Percentiles rank a stretch among this genome's conserved stretches.
Conservation (phyloP, 495 filamentous ascomycete genomes). For the Niebla homalea region DNA sequence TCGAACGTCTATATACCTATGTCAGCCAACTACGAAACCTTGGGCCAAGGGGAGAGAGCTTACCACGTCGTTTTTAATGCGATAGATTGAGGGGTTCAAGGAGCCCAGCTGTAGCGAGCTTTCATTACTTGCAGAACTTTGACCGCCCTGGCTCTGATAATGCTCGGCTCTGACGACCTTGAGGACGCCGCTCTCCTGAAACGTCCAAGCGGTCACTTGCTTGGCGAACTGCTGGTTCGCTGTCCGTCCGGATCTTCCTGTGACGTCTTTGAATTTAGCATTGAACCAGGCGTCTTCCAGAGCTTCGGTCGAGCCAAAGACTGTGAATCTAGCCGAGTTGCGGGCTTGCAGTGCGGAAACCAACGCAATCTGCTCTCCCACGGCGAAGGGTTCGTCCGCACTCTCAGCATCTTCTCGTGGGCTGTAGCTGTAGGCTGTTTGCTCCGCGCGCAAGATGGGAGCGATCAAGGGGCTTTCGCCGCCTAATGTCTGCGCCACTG, state of each 20-base stretch:
- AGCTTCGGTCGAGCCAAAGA: slow-evolving; percentile 76
- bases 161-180: slow-evolving; percentile 76
- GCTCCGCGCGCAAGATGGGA: slow-evolving; percentile 67
- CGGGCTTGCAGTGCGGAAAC: slow-evolving; percentile 77
- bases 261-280: slow-evolving; percentile 51
- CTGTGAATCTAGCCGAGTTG: slow-evolving; percentile 81
- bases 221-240: slow-evolving; percentile 78
- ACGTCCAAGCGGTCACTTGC: slow-evolving; percentile 76
- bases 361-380: slow-evolving; percentile 67
- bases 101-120: slow-evolving; percentile 28
- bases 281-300: slow-evolving; percentile 85
- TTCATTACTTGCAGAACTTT: slow-evolving; percentile 20
- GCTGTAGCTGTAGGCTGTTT: slow-evolving; percentile 86
- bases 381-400: slow-evolving; percentile 70
- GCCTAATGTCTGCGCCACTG: slow-evolving; percentile 69
- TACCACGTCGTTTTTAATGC: slow-evolving; percentile 95
- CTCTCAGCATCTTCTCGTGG: slow-evolving; percentile 69
- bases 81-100: slow-evolving; percentile 78
- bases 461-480: slow-evolving; percentile 57
- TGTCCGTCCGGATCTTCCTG: slow-evolving; percentile 43
- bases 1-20: slow-evolving; percentile 52
- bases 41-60: slow-evolving; percentile 24
- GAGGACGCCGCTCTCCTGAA: slow-evolving; percentile 84
- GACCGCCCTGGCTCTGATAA: slow-evolving; percentile 45
- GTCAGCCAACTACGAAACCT: slow-evolving; percentile 17